Percentiles rank a stretch among this genome's conserved stretches.
phyloP scores from a whole-genome alignment of 305 asterid genomes.

The Stenogyne calaminthoides region DNA sequence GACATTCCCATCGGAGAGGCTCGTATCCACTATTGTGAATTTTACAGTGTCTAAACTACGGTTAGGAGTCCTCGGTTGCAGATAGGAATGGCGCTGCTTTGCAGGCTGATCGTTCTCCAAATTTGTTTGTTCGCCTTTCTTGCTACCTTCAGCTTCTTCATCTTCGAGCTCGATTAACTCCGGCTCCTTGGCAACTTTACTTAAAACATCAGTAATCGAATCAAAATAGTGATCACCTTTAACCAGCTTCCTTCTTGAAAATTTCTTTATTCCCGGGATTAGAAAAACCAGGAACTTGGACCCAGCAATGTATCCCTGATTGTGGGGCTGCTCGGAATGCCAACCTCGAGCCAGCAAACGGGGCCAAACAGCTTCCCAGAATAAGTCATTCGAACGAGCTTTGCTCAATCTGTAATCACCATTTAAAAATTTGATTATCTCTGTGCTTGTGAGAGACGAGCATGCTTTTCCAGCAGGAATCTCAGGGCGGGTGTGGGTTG shows the following conservation, averaged over 20 bases:
- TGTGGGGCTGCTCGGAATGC: slow-evolving; percentile 73
- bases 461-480: slow-evolving; percentile 73
- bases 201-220: slow-evolving; percentile 65
- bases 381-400: slow-evolving; percentile 65
- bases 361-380: slow-evolving; percentile 93
- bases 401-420: slow-evolving; percentile 80
- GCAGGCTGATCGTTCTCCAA: slow-evolving; percentile 42
- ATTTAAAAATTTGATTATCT: slow-evolving; percentile 59
- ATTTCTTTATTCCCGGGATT: slow-evolving; percentile 61
- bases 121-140: slow-evolving; percentile 31
- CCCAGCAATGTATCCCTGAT: slow-evolving; percentile 39
- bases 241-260: slow-evolving; percentile 58
- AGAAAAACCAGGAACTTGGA: slow-evolving; percentile 62
- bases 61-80: slow-evolving; percentile 69
- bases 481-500: slow-evolving; percentile 45
- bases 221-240: slow-evolving; percentile 74
- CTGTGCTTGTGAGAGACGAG: slow-evolving; percentile 52
- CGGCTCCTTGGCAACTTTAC: slow-evolving; percentile 74
- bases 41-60: slow-evolving; percentile 41
- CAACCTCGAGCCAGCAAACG: slow-evolving; percentile 83
- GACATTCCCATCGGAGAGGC: slow-evolving; percentile 54
- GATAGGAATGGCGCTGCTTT: slow-evolving; percentile 48
- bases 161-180: slow-evolving; percentile 59
- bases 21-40: slow-evolving; percentile 69
- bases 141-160: slow-evolving; percentile 36